These are phyloP conservation scores for Choiromyces venosus DNA, from an alignment of 495 filamentous ascomycete genomes.

Conservation along the genomic window DNA sequence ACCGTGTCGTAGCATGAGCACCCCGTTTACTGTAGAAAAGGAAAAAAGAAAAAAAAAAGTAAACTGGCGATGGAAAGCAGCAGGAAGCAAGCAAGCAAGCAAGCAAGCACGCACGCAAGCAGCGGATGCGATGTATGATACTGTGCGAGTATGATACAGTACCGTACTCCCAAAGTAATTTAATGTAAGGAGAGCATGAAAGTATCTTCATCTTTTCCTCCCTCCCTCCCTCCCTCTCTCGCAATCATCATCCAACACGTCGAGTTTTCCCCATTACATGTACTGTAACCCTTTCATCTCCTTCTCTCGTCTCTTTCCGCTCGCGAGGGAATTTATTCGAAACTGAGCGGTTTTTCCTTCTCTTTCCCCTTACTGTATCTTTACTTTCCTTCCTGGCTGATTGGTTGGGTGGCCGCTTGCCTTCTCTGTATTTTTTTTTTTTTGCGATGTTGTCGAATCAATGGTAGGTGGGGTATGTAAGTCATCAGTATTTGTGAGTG, in stretches of 20 bases:
- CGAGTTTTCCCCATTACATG: not conserved
- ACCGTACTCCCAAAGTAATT: not conserved
- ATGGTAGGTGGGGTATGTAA: not conserved
- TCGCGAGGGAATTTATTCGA: slow-evolving; percentile 5
- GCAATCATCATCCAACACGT: slow-evolving; percentile 3
- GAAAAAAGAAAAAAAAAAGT: not conserved
- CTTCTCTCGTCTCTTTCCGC: not conserved
- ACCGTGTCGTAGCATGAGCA: not conserved
- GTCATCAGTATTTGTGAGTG: not conserved
- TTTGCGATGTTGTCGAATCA: not conserved
- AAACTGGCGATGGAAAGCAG: not conserved
- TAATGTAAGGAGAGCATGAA: not conserved
- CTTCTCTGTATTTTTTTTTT: not conserved
- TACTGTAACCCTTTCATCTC: too few relatives aligned
- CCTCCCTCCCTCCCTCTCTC: not conserved
- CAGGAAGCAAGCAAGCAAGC: not conserved
- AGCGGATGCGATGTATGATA: not conserved
- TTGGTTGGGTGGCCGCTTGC: not conserved
- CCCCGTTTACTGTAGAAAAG: too few relatives aligned
- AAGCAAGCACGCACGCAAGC: not conserved
- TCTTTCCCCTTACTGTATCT: not conserved
- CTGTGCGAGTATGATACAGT: too few relatives aligned
- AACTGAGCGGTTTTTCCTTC: not conserved
- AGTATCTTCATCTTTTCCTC: not conserved
- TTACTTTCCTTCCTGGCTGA: not conserved